These are phyloP conservation scores for Mycena vitilis DNA, from an alignment of 768 basidiomycete genomes.

Conservation along the genomic window DNA sequence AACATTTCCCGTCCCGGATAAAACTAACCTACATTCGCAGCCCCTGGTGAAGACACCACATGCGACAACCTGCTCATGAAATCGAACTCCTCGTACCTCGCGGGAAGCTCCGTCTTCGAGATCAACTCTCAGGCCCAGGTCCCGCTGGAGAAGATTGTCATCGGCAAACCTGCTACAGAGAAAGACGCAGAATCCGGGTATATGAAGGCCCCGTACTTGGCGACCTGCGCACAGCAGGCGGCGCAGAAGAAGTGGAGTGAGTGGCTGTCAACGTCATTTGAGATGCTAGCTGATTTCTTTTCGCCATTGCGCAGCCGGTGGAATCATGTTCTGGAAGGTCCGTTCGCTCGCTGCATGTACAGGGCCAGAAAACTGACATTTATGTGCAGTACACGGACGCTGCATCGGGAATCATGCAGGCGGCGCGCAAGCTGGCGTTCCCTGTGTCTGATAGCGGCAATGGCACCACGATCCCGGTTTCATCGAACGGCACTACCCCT, in stretches of 20 bases:
- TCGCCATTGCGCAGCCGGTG: neutral
- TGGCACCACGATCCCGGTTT: too few relatives aligned
- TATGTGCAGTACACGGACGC: neutral
- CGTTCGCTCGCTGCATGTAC: neutral
- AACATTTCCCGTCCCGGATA: neutral
- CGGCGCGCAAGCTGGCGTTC: neutral
- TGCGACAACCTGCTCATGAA: constrained; percentile 2
- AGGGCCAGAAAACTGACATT: neutral
- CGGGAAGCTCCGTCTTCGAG: neutral
- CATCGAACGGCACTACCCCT: too few relatives aligned
- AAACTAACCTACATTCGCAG: neutral
- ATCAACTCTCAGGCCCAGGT: neutral
- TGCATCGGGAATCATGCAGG: neutral
- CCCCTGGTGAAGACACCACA: constrained; percentile 4
- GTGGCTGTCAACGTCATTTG: neutral
- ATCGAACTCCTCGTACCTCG: neutral
- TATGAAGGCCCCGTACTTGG: neutral
- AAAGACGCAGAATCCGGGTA: neutral
- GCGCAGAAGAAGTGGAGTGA: constrained; percentile 3
- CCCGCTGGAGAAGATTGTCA: constrained; percentile 7
- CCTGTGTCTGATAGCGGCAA: neutral
- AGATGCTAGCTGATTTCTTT: neutral
- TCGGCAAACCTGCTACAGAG: constrained; percentile 5
- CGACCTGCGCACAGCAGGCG: neutral
- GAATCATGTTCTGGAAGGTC: constrained; percentile 17